Evolutionary conservation across 345 rosid species (phyloP), one percentile per base, ranked within the genome.

Genomic region (Cardamine chenopodiifolia): DNA sequence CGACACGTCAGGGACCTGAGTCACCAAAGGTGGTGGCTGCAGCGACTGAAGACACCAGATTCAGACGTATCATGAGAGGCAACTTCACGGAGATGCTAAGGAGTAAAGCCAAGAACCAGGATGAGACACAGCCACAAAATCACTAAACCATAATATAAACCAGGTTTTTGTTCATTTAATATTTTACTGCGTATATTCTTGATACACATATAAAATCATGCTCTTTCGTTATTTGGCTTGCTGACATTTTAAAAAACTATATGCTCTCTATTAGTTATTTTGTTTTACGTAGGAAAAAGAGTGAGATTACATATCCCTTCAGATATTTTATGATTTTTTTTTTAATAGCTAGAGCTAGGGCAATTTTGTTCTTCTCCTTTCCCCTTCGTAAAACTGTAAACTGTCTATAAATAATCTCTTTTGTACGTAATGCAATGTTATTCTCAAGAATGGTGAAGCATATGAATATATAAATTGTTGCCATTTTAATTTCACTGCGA

Each of bases 1-100:
- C 74, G 8, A 48, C 77, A 6, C 37, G 70, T 23, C 85, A 84
- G 61, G 82, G 83, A 65, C 76, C 83, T 12, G 90, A 83, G 37
- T 80, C 97, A 28, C 88, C 95, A 8, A 80, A 75, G 69, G 73
- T 78, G 12, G 48, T 32, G 23, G 52, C 74, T 11, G 53, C 84
- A 2, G 78, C 84, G 1, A 82, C 77, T 26, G 97, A 94, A 78
- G 98, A 91, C 79, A 94, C 93, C 2, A 82, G 98, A 80, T 89
- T 94, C 81, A 86, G 78, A 88, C 95, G 96, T 42, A 94, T 94
- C 78, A 90, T 94, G 96, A 88, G 88, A 57, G 97, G 96, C 18
- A 85, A 86, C 80, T 92, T 94, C 84, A 79, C 93, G 0, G 97
- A 91, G 68, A 90, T 91, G 96, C 90, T 94, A 28, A 79, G 93